phyloP scores from a whole-genome alignment of 106 monocot species.

The Allium sativum region DNA sequence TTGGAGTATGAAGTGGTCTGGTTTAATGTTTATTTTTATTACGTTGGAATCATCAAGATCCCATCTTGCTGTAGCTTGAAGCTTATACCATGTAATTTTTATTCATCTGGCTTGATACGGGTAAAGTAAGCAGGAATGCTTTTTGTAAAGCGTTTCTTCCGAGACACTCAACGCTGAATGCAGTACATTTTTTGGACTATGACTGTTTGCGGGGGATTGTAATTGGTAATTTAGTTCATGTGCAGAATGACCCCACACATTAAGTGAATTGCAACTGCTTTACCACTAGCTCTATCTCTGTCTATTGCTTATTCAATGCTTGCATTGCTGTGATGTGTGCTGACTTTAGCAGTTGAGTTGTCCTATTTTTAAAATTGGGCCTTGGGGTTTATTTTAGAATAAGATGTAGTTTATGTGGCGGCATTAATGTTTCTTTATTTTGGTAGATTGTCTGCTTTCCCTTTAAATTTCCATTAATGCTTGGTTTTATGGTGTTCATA shows the following conservation, averaged over 20 bases:
- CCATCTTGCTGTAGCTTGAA: not conserved
- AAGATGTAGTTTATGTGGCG: constrained; percentile 2
- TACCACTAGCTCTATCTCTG: not conserved
- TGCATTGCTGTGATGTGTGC: not conserved
- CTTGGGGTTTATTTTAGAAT: not conserved
- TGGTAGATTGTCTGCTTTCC: not conserved
- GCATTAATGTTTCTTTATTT: constrained; percentile 1
- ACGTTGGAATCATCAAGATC: not conserved
- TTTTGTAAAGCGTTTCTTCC: constrained; percentile 4
- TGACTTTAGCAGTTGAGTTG: not conserved
- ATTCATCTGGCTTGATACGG: not conserved
- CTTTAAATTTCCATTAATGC: not conserved
- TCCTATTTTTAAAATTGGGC: not conserved
- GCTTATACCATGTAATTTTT: not conserved
- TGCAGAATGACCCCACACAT: constrained; percentile 1
- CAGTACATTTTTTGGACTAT: not conserved
- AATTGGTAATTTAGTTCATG: constrained; percentile 1
- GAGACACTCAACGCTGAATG: not conserved
- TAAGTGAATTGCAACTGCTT: constrained; percentile 3
- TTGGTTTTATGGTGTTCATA: not conserved
- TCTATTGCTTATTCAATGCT: constrained; percentile 2
- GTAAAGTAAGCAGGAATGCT: not conserved
- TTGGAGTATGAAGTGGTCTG: not conserved
- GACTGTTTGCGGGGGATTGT: not conserved
- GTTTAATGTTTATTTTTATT: not conserved